Evolutionary conservation across 2,329 filamentous ascomycete species (phyloP).

Genomic region (Diaporthe citrichinensis): DNA sequence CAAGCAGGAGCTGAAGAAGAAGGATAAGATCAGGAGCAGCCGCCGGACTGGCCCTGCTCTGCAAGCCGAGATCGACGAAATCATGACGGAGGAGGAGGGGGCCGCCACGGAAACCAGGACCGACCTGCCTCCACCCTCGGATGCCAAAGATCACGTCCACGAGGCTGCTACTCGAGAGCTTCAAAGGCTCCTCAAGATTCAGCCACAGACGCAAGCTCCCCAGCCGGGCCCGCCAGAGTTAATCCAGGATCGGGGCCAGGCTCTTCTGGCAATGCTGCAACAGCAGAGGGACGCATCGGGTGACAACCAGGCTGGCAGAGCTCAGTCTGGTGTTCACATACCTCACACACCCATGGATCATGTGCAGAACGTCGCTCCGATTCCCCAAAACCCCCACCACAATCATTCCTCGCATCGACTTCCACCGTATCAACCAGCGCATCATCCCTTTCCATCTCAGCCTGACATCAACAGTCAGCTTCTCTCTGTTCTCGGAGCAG

Average conservation of each 20-base stretch:
- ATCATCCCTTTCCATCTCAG: conserved; percentile 65
- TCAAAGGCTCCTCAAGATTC: conserved; percentile 68
- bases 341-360: conserved; percentile 71
- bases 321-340: conserved; percentile 44
- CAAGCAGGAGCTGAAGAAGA: conserved; percentile 83
- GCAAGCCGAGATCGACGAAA: conserved; percentile 64
- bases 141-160: conserved; percentile 47
- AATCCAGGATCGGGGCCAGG: conserved; percentile 61
- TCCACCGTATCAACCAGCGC: conserved; percentile 61
- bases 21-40: conserved; percentile 58
- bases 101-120: conserved; percentile 58
- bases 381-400: conserved; percentile 72
- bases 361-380: conserved; percentile 61
- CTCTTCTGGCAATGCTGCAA: conserved; percentile 68
- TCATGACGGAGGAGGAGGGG: conserved; percentile 73
- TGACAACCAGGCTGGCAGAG: conserved; percentile 36
- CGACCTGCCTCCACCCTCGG: conserved; percentile 46
- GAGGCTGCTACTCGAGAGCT: conserved; percentile 67
- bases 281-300: conserved; percentile 49
- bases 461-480: conserved; percentile 45
- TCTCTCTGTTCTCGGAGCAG: conserved; percentile 45
- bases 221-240: conserved; percentile 50
- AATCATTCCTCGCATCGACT: conserved; percentile 64
- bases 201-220: conserved; percentile 65
- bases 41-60: conserved; percentile 54